Conservation (phyloP, 2,329 filamentous ascomycete genomes). For the Xylariaceae sp. region DNA sequence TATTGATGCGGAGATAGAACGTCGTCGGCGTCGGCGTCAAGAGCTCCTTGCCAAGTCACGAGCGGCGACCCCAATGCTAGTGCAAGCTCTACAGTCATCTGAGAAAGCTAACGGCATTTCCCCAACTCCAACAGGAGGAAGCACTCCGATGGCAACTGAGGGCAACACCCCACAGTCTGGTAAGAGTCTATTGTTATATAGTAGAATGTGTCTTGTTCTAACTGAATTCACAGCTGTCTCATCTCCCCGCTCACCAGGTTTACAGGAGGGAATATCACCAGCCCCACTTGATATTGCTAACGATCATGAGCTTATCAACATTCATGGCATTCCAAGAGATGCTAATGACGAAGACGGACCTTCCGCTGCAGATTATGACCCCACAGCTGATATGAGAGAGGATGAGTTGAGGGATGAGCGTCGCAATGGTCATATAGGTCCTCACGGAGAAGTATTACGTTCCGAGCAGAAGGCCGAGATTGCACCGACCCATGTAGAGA, state of each 20-base stretch:
- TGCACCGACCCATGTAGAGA: slow-evolving; percentile 42
- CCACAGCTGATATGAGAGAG: slow-evolving; percentile 76
- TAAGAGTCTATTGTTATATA: slow-evolving; percentile 39
- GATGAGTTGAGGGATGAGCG: slow-evolving; percentile 67
- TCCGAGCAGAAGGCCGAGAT: slow-evolving; percentile 41
- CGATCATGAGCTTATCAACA: slow-evolving; percentile 72
- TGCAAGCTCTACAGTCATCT: slow-evolving; percentile 73
- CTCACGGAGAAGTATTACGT: slow-evolving; percentile 64
- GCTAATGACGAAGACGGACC: slow-evolving; percentile 66
- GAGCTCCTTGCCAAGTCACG: slow-evolving; percentile 84
- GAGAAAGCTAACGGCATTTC: slow-evolving; percentile 63
- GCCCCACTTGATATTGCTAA: slow-evolving; percentile 67
- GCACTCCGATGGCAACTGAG: slow-evolving; percentile 48
- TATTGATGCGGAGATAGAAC: slow-evolving; percentile 83
- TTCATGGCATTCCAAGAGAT: slow-evolving; percentile 50
- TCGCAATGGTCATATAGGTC: slow-evolving; percentile 56
- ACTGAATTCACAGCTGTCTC: slow-evolving; percentile 34
- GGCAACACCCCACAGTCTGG: slow-evolving; percentile 54
- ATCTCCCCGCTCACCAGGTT: slow-evolving; percentile 50
- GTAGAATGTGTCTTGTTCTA: slow-evolving; percentile 23
- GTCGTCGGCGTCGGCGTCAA: slow-evolving; percentile 82
- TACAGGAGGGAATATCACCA: slow-evolving; percentile 61
- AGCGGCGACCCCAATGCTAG: slow-evolving; percentile 73
- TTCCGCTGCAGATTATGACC: slow-evolving; percentile 80
- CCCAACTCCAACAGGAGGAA: slow-evolving; percentile 54